These are phyloP conservation scores for Kuraishia capsulata DNA, from an alignment of 805 yeast species.

Conservation along the genomic window DNA sequence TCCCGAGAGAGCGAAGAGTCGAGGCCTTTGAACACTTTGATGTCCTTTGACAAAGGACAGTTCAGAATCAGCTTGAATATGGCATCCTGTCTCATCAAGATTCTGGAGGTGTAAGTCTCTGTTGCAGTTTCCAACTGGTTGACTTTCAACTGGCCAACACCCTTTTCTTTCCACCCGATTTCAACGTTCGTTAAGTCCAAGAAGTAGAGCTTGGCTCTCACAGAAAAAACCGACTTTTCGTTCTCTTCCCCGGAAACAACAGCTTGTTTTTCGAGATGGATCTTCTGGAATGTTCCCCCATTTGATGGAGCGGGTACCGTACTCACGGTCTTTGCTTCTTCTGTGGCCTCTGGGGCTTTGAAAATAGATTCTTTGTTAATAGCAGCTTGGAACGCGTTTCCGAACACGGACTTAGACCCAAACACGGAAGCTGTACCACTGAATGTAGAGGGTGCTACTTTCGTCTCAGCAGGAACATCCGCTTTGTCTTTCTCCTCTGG, in stretches of 20 bases:
- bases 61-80: constrained; percentile 76
- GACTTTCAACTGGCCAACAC: constrained; percentile 80
- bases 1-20: constrained; percentile 79
- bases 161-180: constrained; percentile 94
- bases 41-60: constrained; percentile 50
- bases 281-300: constrained; percentile 36
- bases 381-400: constrained; percentile 48
- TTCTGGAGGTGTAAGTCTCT: constrained; percentile 38
- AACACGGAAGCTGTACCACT: constrained; percentile 22
- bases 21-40: constrained; percentile 69
- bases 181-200: constrained; percentile 55
- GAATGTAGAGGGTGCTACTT: not conserved
- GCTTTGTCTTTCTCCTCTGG: constrained; percentile 4
- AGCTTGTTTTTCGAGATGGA: constrained; percentile 51
- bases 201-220: constrained; percentile 72
- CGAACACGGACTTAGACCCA: constrained; percentile 37
- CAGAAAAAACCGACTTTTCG: constrained; percentile 59
- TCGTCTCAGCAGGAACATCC: constrained; percentile 3
- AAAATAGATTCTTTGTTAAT: constrained; percentile 48
- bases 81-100: constrained; percentile 90
- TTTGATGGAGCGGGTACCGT: constrained; percentile 19
- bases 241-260: constrained; percentile 85
- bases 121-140: constrained; percentile 31
- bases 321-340: constrained; percentile 12
- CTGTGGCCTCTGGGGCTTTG: constrained; percentile 9